Percentiles rank a stretch among this genome's conserved stretches.
phyloP scores from a whole-genome alignment of 2,329 filamentous ascomycete species.

The Apiospora hydei region DNA sequence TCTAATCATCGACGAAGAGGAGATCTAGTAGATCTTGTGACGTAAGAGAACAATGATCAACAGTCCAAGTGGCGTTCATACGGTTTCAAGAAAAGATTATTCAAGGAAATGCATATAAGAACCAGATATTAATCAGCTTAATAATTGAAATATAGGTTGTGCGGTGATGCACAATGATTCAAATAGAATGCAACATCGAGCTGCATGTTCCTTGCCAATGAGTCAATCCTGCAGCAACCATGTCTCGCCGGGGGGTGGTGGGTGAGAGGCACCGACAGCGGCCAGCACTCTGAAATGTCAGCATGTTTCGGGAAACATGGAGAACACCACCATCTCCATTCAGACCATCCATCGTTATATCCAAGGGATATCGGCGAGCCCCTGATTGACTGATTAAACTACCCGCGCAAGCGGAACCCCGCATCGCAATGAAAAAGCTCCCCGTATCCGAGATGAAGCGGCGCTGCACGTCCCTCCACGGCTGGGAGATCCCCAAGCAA shows the following conservation, averaged over 20 bases:
- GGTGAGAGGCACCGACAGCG: background rate
- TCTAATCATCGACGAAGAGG: too few species aligned
- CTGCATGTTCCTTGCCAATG: background rate
- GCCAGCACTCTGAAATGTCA: background rate
- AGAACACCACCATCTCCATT: background rate
- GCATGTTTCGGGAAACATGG: background rate
- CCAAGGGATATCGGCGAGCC: background rate
- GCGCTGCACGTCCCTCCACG: conserved; percentile 48
- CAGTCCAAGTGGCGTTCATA: too few species aligned
- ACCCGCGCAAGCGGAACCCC: background rate
- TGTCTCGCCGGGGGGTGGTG: background rate
- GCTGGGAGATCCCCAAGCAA: conserved; percentile 58
- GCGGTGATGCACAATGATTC: too few species aligned
- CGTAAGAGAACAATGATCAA: too few species aligned
- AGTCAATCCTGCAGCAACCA: background rate
- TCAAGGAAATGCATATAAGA: too few species aligned
- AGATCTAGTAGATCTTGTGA: too few species aligned
- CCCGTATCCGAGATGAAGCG: conserved; percentile 41
- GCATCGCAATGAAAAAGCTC: conserved; percentile 33
- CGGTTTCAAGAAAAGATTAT: too few species aligned
- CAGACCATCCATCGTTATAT: background rate
- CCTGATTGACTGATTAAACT: too few species aligned
- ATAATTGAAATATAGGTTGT: too few species aligned
- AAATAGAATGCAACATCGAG: background rate
- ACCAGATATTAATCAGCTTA: too few species aligned